These are phyloP conservation scores for Rhodotorula sp. DNA, from an alignment of 1,284 basidiomycete species.

Conservation along the genomic window DNA sequence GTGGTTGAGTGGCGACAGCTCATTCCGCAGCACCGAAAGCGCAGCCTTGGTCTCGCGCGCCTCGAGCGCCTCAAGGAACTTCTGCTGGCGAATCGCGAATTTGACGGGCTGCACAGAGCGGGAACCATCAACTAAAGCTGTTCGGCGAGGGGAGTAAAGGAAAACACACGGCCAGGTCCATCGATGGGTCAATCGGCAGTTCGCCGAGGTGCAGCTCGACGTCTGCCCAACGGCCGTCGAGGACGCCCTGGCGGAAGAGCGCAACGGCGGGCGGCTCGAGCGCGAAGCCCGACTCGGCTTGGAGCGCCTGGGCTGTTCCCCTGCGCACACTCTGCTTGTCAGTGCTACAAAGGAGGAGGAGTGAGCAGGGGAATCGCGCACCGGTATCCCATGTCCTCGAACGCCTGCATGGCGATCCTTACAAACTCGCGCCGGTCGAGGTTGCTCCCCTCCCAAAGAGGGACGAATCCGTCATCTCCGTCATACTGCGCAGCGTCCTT, in stretches of 20 bases:
- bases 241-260: constrained; percentile 77
- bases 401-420: constrained; percentile 82
- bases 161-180: constrained; percentile 31
- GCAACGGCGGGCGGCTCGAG: constrained; percentile 78
- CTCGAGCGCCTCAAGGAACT: constrained; percentile 94
- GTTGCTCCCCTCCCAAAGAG: constrained; percentile 51
- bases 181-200: constrained; percentile 44
- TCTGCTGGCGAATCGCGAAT: constrained; percentile 89
- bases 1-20: constrained; percentile 75
- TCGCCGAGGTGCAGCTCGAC: constrained; percentile 70
- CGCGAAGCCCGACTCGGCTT: constrained; percentile 87
- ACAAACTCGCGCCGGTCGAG: constrained; percentile 90
- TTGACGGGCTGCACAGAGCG: constrained; percentile 62
- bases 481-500: constrained; percentile 32
- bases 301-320: constrained; percentile 81
- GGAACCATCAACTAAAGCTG: neutral
- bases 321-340: constrained; percentile 55
- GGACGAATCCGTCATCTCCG: constrained; percentile 45
- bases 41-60: constrained; percentile 77
- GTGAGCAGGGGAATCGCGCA: constrained; percentile 65
- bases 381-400: constrained; percentile 91
- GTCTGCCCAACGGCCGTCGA: constrained; percentile 80
- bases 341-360: neutral
- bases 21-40: constrained; percentile 78
- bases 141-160: neutral